Base-by-base conservation (phyloP, 495 filamentous ascomycete genomes). In the Xylaria castorea region DNA sequence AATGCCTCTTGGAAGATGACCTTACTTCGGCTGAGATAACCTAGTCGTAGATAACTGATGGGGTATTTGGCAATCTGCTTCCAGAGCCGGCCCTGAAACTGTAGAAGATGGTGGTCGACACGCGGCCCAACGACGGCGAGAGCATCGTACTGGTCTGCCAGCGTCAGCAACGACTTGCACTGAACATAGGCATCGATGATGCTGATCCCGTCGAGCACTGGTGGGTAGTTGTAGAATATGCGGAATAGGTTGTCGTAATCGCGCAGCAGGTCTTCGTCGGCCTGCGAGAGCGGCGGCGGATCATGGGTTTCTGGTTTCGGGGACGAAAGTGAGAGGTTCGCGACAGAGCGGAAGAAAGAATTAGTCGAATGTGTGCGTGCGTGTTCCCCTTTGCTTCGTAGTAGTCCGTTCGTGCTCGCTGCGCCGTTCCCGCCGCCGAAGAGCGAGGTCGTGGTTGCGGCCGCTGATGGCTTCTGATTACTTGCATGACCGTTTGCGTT, bases 51-150 rank as follows among this genome's bases (percentile, higher is more conserved):
- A 77, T 98, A 98, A 76, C 89, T 92, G 20, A 95, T 92, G 22
- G 94, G 94, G 78, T 97, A 97, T 80, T 97, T 97, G 48, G 94
- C 93, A 70, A 97, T 96, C 76, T 97, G 94, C 78, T 95, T 95
- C 90, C 93, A 97, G 0, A 97, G 87, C 20, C 93, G 87, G 36
- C 91, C 92, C 72, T 94, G 93, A 81, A 97, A 98, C 69, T 94
- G 93, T 1, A 98, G 85, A 4, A 98, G 83, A 79, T 98, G 94
- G 83, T 98, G 93, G 77, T 98, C 94, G 12, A 97, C 91, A n/a
- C 94, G 89, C 1, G 93, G 92, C 0, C 94, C 94, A 20, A 97
- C 93, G 20, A 97, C 93, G 25, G 90, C 85, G 11, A 97, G 86
- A 4, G 94, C 93, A 80, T 98, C 94, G 83, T 97, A 97, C 85